Base-by-base conservation (phyloP, 2,329 filamentous ascomycete genomes). In the Ophiocordyceps sinensis region DNA sequence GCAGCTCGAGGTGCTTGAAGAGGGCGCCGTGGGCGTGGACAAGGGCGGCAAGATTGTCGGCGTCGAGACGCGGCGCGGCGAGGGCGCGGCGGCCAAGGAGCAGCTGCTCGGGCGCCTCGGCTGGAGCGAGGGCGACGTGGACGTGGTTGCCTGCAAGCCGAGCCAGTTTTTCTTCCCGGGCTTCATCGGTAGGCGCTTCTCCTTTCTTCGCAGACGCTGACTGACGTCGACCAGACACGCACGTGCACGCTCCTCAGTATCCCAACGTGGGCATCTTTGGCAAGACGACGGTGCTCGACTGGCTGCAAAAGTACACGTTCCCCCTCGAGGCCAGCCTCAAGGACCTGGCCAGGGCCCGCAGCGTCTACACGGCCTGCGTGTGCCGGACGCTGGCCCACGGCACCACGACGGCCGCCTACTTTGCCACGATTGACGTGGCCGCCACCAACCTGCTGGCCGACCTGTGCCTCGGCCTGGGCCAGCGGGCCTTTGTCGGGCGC, bases 361-460 rank as follows among this genome's bases (percentile, higher is more conserved):
- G 66, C 30, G 79, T 93, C 46, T 98, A 96, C 63, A 71, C 73
- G 21, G 79, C 82, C 43, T 82, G 85, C 47, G 75, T 98, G 47
- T 69, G 77, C 28, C 78, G 85, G 37, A 94, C 87, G 0, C 74
- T 98, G 11, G 74, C 85, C 19, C 79, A 95, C 56, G 91, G 91
- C 47, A 98, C 91, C 10, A 98, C 91, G 0, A 91, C 85, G 11
- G 87, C 87, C 6, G 77, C 85, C n/a, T 96, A 96, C 70, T 96
- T 84, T 59, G 89, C 89, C 44, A 96, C 91, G 23, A 78, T 86
- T 47, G 80, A 94, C 57, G 83, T 94, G 1, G 70, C 75, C 1
- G 78, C 87, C 2, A 98, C 91, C n/a, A 95, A 94, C 56, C 72
- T 94, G 8, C 79, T 98, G 6, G 84, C 88, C 0, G 77, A 85